Conservation (phyloP, 1,139 yeast species). For the Saccharomycopsis crataegensis region DNA sequence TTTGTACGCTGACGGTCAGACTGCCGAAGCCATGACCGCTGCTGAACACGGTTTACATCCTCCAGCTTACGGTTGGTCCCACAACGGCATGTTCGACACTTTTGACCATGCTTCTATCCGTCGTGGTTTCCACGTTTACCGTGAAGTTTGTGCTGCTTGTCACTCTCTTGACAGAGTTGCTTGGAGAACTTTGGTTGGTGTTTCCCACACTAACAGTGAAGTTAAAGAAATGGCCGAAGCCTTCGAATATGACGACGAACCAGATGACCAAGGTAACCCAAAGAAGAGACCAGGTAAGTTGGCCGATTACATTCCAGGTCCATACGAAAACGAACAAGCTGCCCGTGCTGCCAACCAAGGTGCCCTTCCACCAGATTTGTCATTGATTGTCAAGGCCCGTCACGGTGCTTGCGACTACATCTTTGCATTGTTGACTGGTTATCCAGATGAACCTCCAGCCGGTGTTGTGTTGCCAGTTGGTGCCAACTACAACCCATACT, state of each 20-base stretch:
- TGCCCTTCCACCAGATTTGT: slow-evolving; percentile 97
- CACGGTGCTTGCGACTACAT: slow-evolving; percentile 97
- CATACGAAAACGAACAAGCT: slow-evolving; percentile 96
- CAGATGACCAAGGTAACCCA: slow-evolving; percentile 98
- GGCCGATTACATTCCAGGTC: slow-evolving; percentile 92
- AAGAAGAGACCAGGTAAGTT: slow-evolving; percentile 97
- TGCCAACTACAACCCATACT: slow-evolving; percentile 96
- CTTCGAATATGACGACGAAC: slow-evolving; percentile 97
- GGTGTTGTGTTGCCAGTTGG: slow-evolving; percentile 93
- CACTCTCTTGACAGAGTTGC: slow-evolving; percentile 96
- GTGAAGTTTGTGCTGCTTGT: slow-evolving; percentile 98
- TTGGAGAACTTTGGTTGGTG: slow-evolving; percentile 98
- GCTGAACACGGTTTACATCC: slow-evolving; percentile 99
- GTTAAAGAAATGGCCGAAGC: slow-evolving; percentile 94
- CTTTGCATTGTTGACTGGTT: slow-evolving; percentile 92
- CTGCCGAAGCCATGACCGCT: slow-evolving; percentile 95
- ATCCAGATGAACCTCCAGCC: slow-evolving; percentile 98
- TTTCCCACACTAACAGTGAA: slow-evolving; percentile 85
- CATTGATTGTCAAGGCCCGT: slow-evolving; percentile 96
- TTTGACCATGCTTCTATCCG: slow-evolving; percentile 96
- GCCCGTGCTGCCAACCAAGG: slow-evolving; percentile 99
- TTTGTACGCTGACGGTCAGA: slow-evolving; percentile 70
- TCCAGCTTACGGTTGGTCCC: slow-evolving; percentile 90
- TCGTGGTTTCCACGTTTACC: slow-evolving; percentile 98
- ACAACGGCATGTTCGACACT: slow-evolving; percentile 83